These are phyloP conservation scores for Calocybe cyanea DNA, from an alignment of 768 basidiomycete species.

Conservation along the genomic window DNA sequence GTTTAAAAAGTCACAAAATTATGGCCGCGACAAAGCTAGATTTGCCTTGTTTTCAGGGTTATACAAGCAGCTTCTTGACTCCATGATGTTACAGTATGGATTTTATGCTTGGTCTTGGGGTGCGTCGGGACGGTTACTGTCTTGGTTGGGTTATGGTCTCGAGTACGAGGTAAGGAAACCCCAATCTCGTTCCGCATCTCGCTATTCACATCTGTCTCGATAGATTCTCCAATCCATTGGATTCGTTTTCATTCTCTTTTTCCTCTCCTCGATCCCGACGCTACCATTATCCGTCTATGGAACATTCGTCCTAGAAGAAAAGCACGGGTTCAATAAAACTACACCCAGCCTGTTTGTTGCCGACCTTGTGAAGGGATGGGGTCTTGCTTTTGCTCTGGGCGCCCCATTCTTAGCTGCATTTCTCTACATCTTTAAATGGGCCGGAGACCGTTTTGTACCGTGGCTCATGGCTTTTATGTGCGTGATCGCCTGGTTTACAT, in stretches of 20 bases:
- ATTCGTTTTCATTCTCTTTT: slow-evolving; percentile 65
- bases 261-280: slow-evolving; percentile 62
- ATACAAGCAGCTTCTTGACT: slow-evolving; percentile 71
- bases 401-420: slow-evolving; percentile 85
- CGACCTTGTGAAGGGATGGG: slow-evolving; percentile 81
- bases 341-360: slow-evolving; percentile 69
- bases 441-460: slow-evolving; percentile 87
- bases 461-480: slow-evolving; percentile 94
- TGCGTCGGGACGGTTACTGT: slow-evolving; percentile 45
- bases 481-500: slow-evolving; percentile 22
- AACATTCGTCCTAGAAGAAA: slow-evolving; percentile 93
- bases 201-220: neutral
- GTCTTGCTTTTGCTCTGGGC: slow-evolving; percentile 66
- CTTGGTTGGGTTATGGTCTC: slow-evolving; percentile 59
- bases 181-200: neutral
- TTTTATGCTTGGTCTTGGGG: slow-evolving; percentile 84
- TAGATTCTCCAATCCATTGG: slow-evolving; percentile 84
- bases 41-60: slow-evolving; percentile 74
- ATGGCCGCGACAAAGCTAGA: slow-evolving; percentile 87
- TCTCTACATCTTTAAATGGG: slow-evolving; percentile 89
- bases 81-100: slow-evolving; percentile 66
- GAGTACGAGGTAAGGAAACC: slow-evolving; percentile 66
- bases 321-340: slow-evolving; percentile 97
- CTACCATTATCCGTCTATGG: slow-evolving; percentile 79
- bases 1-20: slow-evolving; percentile 87